Base-by-base conservation (phyloP, 1,284 basidiomycete species). In the Cryptococcus jaspeensis region DNA sequence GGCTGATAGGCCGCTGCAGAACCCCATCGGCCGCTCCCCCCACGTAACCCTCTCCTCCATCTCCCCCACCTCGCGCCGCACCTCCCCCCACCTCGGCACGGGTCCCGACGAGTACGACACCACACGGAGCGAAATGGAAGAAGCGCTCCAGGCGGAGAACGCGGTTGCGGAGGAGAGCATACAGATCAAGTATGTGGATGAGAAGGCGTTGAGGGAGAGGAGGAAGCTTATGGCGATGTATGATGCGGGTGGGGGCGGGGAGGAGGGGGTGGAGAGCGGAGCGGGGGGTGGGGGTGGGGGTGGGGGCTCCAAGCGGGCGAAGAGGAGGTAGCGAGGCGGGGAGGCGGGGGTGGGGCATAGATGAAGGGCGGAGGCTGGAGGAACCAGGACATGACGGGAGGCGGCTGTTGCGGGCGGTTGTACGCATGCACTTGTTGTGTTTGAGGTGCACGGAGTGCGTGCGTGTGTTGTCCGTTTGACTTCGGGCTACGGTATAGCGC, bases 211-310 rank as follows among this genome's bases (percentile, higher is more conserved):
- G 38, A 53, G 52, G 35, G 59, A 60, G 45, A 35, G 55, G 48
- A 56, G 42, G 35, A 60, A 57, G 44, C 43, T 60, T 20, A 60
- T 56, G 55, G 58, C 59, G 6, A 45, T 60, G 48, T 57, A 56
- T 43, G 53, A 44, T 7, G 45, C 45, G 12, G 46, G 47, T 5
- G 40, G 39, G 38, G 28, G 28, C 28, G 5, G 4, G 28, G 28
- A 32, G 28, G 28, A 32, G 5, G 28, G 28, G 28, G 9, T 9
- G 9, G n/a, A n/a, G n/a, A n/a, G n/a, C n/a, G n/a, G n/a, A n/a
- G n/a, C n/a, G n/a, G n/a, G n/a, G n/a, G n/a, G n/a, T n/a, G n/a
- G n/a, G n/a, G n/a, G n/a, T n/a, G 28, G 28, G 28, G 28, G 5
- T 4, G 28, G 28, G 28, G 28, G 28, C 28, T 32, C 28, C 28